These are phyloP conservation scores for Cadophora malorum DNA, from an alignment of 2,329 filamentous ascomycete species.

Conservation along the genomic window DNA sequence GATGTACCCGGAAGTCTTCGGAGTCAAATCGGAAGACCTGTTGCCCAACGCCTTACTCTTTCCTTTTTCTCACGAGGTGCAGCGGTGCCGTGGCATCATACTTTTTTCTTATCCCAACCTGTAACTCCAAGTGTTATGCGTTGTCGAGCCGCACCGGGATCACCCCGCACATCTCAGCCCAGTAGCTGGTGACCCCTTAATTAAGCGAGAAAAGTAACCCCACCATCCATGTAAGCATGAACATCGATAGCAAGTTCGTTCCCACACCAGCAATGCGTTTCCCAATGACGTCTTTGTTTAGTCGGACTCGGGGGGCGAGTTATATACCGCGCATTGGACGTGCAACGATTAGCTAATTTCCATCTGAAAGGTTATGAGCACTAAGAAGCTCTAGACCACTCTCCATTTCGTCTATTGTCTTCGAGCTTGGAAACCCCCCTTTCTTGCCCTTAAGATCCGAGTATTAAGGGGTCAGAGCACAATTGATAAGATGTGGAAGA, in stretches of 20 bases:
- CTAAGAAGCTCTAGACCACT: constrained; percentile 3
- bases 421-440: background rate
- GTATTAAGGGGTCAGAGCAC: constrained; percentile 3
- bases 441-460: background rate
- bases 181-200: background rate
- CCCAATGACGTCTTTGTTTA: constrained; percentile 4
- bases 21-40: background rate
- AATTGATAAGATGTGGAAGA: constrained; percentile 24
- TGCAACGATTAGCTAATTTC: constrained; percentile 8
- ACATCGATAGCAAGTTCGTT: background rate
- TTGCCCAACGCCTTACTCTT: background rate
- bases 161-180: constrained; percentile 4
- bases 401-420: constrained; percentile 8
- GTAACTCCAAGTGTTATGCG: constrained; percentile 10
- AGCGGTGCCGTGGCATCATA: background rate
- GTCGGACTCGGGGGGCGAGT: background rate
- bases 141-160: constrained; percentile 10
- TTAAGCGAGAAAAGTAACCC: constrained; percentile 13
- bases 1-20: background rate
- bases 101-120: constrained; percentile 1
- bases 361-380: background rate
- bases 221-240: constrained; percentile 16
- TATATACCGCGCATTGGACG: constrained; percentile 12
- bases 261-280: constrained; percentile 6
- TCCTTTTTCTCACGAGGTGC: background rate